These are phyloP conservation scores for Boletus rufocinnamomeus DNA, from an alignment of 768 basidiomycete species.

Conservation along the genomic window DNA sequence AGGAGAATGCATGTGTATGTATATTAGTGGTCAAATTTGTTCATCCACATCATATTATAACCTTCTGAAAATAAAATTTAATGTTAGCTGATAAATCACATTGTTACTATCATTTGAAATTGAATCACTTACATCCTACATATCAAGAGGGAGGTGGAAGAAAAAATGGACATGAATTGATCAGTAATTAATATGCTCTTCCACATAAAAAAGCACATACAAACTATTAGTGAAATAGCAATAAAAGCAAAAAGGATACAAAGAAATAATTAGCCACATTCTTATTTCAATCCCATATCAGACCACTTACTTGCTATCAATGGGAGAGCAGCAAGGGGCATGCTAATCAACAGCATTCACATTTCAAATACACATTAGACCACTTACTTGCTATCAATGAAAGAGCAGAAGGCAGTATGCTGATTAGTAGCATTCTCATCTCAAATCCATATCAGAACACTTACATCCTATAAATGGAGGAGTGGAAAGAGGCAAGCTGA, in stretches of 20 bases:
- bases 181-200: accelerated
- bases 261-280: background rate
- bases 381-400: too few species aligned
- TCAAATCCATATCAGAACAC: too few species aligned
- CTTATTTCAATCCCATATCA: too few species aligned
- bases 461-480: too few species aligned
- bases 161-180: background rate
- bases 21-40: background rate
- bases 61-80: background rate
- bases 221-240: background rate
- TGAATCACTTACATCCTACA: background rate
- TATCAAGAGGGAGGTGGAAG: background rate
- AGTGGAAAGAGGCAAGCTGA: too few species aligned
- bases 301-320: too few species aligned
- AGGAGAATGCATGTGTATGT: background rate
- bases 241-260: background rate
- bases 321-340: too few species aligned
- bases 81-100: background rate
- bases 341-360: too few species aligned
- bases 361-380: too few species aligned
- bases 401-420: too few species aligned
- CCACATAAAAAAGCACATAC: background rate
- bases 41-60: background rate
- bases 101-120: background rate
- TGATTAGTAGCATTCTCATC: too few species aligned